Evolutionary conservation across 1,139 yeast species (phyloP).

Genomic region (Yamadazyma kanchanaburiensis): DNA sequence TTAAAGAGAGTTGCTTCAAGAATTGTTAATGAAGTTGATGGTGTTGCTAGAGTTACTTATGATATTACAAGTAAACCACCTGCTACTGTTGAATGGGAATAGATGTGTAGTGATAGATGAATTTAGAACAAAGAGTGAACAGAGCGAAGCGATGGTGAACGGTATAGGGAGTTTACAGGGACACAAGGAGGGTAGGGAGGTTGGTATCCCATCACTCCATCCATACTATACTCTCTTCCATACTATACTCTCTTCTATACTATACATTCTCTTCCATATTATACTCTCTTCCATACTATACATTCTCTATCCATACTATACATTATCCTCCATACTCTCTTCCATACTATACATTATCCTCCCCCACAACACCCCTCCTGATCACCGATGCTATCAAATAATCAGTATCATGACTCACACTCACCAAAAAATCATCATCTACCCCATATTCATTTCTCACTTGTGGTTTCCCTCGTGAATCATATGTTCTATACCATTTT

Average conservation of each 20-base stretch:
- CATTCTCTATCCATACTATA: too few species aligned
- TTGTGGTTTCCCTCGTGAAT: slow-evolving; percentile 36
- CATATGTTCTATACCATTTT: slow-evolving; percentile 55
- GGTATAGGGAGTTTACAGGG: too few species aligned
- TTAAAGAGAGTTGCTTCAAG: slow-evolving; percentile 91
- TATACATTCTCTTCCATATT: too few species aligned
- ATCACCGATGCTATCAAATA: slow-evolving; percentile 48
- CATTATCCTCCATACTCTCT: too few species aligned
- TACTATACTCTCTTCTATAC: too few species aligned
- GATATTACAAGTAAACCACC: slow-evolving; percentile 99
- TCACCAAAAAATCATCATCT: slow-evolving; percentile 49
- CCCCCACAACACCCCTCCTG: slow-evolving; percentile 24
- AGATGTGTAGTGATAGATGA: slow-evolving; percentile 20
- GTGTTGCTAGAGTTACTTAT: slow-evolving; percentile 98
- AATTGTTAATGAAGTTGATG: slow-evolving; percentile 97
- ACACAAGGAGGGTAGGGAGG: too few species aligned
- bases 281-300: too few species aligned
- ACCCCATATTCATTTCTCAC: slow-evolving; percentile 30
- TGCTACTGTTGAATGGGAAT: slow-evolving; percentile 99
- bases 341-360: too few species aligned
- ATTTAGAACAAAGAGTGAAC: neutral
- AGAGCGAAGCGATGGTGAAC: too few species aligned
- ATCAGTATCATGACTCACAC: slow-evolving; percentile 68
- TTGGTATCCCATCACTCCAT: too few species aligned
- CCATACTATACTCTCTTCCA: too few species aligned